A percentile compares a stretch with the other conserved stretches of the same genome.
phyloP scores from a whole-genome alignment of 176 grass and related monocot genomes.

The Metroxylon sagu region DNA sequence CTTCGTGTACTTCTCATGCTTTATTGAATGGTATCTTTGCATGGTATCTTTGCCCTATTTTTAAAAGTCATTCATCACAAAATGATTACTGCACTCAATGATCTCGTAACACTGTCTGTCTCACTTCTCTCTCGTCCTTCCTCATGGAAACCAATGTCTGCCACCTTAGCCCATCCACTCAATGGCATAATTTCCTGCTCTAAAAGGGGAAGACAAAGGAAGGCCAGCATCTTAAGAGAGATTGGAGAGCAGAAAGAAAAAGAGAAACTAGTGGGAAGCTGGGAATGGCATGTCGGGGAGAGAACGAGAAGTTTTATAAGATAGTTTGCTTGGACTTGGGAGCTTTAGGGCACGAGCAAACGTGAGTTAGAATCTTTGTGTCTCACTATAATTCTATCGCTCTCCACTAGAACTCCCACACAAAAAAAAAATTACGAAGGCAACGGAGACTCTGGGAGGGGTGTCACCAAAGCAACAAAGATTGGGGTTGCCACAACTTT shows the following conservation, averaged over 20 bases:
- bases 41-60: no score
- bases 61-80: no score
- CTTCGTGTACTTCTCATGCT: no score
- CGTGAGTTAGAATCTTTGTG: constrained; percentile 27
- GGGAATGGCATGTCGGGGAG: constrained; percentile 1
- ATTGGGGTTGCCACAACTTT: not conserved
- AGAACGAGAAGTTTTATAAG: no score
- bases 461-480: not conserved
- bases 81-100: no score
- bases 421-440: no score
- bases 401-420: no score
- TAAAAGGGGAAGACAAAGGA: constrained; percentile 8
- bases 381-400: no score
- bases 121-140: no score
- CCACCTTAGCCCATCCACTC: not conserved
- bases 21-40: no score
- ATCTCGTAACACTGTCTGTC: no score
- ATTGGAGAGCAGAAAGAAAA: not conserved
- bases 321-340: constrained; percentile 33
- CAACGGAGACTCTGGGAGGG: not conserved
- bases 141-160: no score
- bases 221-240: constrained; percentile 9
- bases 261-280: not conserved
- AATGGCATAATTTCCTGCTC: not conserved
- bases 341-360: constrained; percentile 54